Base-by-base conservation (phyloP, 441 rosid species). In the Arabidopsis hybrid region DNA sequence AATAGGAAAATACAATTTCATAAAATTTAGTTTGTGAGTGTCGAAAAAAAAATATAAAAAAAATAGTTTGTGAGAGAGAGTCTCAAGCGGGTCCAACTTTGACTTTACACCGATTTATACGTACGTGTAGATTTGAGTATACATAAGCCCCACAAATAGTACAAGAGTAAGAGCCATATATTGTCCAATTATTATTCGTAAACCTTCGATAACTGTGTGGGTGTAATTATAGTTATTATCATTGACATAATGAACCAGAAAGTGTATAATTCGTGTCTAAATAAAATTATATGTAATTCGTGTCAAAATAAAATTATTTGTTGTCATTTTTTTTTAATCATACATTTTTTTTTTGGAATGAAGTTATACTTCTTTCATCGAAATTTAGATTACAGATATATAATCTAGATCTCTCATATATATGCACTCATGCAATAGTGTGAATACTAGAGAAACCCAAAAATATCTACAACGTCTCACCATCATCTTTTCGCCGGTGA, bases 401-500 rank as follows among this genome's bases (percentile, higher is more conserved):
- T 57, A 11, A 50, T 32, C 10, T 67, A 26, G 13, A 36, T 65
- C 14, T 32, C 35, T 32, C 8, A 21, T 21, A 21, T 21, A 12
- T 50, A 66, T 67, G 14, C 34, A 18, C 34, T 18, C 64, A 45
- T n/a, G 65, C 17, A 45, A 69, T 46, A 62, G 69, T 69, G 60
- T 62, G 72, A 57, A 47, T 29, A 18, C n/a, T 40, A 67, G 66
- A 64, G 72, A 40, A 59, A 46, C 46, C 46, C 21, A 56, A 61
- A 64, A 12, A 56, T 70, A 76, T 8, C 65, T 63, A 74, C 53
- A 21, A 63, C 11, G 18, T 60, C 56, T 47, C 59, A 63, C 69
- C 56, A 69, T 61, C 40, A 69, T 76, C 67, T 58, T 70, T 65
- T 58, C 50, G 76, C 80, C 80, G 72, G 49, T 62, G 47, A 76